A percentile compares a stretch with the other conserved stretches of the same genome.
phyloP scores from a whole-genome alignment of 164 flowering plant species.

The Platanus orientalis region DNA sequence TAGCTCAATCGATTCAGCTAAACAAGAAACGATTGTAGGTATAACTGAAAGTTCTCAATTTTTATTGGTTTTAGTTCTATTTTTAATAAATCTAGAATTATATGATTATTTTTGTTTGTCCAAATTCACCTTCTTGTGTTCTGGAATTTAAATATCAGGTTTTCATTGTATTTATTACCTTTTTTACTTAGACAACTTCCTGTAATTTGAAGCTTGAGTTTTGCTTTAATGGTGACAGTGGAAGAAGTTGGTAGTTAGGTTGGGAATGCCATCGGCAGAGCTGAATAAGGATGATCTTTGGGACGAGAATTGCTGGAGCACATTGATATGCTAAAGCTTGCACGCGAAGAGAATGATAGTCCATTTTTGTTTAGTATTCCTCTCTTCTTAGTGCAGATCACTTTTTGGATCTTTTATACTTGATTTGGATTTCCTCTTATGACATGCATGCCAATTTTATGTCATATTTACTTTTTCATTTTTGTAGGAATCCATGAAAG shows the following conservation, averaged over 20 bases:
- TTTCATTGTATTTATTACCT: no score
- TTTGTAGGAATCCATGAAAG: slow-evolving; percentile 75
- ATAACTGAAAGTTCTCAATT: background rate
- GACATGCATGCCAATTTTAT: no score
- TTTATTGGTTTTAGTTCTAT: background rate
- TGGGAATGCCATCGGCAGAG: slow-evolving; percentile 49
- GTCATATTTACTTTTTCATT: background rate
- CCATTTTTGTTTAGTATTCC: slow-evolving; percentile 4
- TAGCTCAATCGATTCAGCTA: slow-evolving; percentile 83
- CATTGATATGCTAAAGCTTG: slow-evolving; percentile 95
- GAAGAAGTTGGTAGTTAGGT: slow-evolving; percentile 55
- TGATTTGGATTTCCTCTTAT: background rate
- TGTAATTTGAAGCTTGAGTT: background rate
- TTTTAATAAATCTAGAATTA: no score
- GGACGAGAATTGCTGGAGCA: slow-evolving; percentile 87
- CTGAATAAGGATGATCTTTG: slow-evolving; percentile 75
- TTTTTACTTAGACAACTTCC: no score
- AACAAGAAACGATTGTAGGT: slow-evolving; percentile 88
- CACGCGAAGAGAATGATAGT: slow-evolving; percentile 79
- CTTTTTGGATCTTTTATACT: no score
- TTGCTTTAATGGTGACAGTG: slow-evolving; percentile 45
- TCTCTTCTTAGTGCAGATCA: no score
- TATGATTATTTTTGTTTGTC: no score
- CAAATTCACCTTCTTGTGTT: no score
- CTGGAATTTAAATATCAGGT: no score